These are phyloP conservation scores for Ophiocordyceps polyrhachis-furcata DNA, from an alignment of 2,329 filamentous ascomycete genomes.

Conservation along the genomic window DNA sequence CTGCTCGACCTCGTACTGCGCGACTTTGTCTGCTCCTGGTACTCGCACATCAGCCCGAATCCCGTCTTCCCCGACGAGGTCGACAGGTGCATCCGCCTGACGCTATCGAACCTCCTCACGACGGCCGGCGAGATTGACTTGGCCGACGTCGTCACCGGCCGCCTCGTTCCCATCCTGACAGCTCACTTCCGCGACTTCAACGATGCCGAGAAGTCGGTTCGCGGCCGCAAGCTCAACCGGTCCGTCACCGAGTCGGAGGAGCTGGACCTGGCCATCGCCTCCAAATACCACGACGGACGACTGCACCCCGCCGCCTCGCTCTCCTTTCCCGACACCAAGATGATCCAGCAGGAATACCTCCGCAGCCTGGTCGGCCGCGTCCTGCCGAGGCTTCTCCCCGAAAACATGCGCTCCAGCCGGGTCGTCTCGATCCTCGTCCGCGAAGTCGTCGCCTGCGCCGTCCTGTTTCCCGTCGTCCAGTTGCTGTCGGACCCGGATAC, in stretches of 20 bases:
- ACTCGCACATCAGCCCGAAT: slow-evolving; percentile 64
- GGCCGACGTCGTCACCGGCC: slow-evolving; percentile 64
- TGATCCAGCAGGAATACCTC: slow-evolving; percentile 75
- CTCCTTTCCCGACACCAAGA: slow-evolving; percentile 66
- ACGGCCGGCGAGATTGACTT: slow-evolving; percentile 60
- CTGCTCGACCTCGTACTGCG: slow-evolving; percentile 58
- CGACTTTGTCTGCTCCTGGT: slow-evolving; percentile 83
- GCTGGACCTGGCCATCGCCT: slow-evolving; percentile 86
- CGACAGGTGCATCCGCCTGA: slow-evolving; percentile 58
- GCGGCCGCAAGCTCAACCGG: slow-evolving; percentile 72
- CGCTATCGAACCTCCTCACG: slow-evolving; percentile 52
- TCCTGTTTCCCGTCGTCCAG: slow-evolving; percentile 64
- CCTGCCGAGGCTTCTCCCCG: slow-evolving; percentile 56
- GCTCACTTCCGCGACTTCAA: slow-evolving; percentile 80
- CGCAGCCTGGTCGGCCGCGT: slow-evolving; percentile 55
- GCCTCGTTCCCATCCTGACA: slow-evolving; percentile 74
- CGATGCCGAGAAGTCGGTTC: slow-evolving; percentile 69
- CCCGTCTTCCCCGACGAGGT: slow-evolving; percentile 72
- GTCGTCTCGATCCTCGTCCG: slow-evolving; percentile 65
- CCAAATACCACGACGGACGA: slow-evolving; percentile 75
- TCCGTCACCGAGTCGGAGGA: slow-evolving; percentile 93
- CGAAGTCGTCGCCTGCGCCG: slow-evolving; percentile 85
- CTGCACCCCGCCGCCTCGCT: slow-evolving; percentile 74
- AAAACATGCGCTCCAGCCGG: slow-evolving; percentile 56
- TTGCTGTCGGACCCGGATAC: slow-evolving; percentile 80